Conservation (phyloP, 1,284 basidiomycete genomes). For the Pseudozyma thailandica region DNA sequence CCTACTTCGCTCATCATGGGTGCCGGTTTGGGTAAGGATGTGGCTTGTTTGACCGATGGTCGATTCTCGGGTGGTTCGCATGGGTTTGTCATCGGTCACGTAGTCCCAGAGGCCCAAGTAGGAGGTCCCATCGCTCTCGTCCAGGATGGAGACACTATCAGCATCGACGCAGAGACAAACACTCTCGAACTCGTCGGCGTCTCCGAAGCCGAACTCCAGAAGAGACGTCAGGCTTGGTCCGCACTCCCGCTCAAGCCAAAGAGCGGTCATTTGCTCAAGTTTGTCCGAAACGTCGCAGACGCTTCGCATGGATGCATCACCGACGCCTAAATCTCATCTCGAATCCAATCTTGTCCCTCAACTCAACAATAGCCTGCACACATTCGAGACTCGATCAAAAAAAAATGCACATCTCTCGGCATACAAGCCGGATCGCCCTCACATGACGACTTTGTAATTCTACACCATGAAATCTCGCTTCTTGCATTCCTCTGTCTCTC, state of each 20-base stretch:
- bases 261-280: slow-evolving; percentile 73
- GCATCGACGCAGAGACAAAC: slow-evolving; percentile 81
- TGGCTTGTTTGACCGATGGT: slow-evolving; percentile 94
- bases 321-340: slow-evolving; percentile 73
- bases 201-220: slow-evolving; percentile 77
- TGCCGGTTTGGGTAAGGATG: slow-evolving; percentile 87
- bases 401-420: no score
- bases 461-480: slow-evolving; percentile 6
- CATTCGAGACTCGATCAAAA: not conserved
- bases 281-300: slow-evolving; percentile 71
- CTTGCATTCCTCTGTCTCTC: not conserved
- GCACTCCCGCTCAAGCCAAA: slow-evolving; percentile 85
- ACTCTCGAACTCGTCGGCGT: slow-evolving; percentile 78
- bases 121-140: slow-evolving; percentile 92
- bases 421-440: not conserved
- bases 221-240: slow-evolving; percentile 77
- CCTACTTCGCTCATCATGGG: slow-evolving; percentile 71
- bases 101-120: slow-evolving; percentile 89
- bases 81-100: slow-evolving; percentile 87
- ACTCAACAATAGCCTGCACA: not conserved
- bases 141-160: slow-evolving; percentile 84
- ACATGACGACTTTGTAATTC: slow-evolving; percentile 7
- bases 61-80: slow-evolving; percentile 85
- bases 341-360: not conserved
- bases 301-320: slow-evolving; percentile 85